Conservation (phyloP, 495 filamentous ascomycete genomes). For the Beverwykella pulmonaria region DNA sequence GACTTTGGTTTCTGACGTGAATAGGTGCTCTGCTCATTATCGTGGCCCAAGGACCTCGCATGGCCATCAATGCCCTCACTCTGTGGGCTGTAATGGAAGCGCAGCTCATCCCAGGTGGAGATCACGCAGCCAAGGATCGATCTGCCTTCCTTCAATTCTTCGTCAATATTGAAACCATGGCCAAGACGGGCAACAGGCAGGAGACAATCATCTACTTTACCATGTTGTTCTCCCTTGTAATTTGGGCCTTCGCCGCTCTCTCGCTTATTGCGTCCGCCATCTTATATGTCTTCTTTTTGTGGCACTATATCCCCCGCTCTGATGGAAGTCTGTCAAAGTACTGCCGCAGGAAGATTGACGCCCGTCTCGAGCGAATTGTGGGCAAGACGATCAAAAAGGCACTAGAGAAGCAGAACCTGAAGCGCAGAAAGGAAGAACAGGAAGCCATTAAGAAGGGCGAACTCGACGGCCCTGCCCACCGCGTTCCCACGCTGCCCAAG, state of each 20-base stretch:
- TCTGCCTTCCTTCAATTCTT: slow-evolving; percentile 46
- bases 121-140: slow-evolving; percentile 56
- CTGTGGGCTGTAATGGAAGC: slow-evolving; percentile 76
- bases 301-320: slow-evolving; percentile 77
- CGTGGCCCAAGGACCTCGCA: slow-evolving; percentile 87
- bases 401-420: slow-evolving; percentile 70
- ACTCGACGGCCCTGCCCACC: slow-evolving; percentile 52
- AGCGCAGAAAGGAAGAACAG: slow-evolving; percentile 58
- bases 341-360: slow-evolving; percentile 87
- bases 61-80: slow-evolving; percentile 84
- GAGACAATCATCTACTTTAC: slow-evolving; percentile 80
- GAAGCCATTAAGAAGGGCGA: slow-evolving; percentile 58
- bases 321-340: slow-evolving; percentile 82
- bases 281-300: slow-evolving; percentile 85
- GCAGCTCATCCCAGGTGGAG: slow-evolving; percentile 64
- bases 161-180: slow-evolving; percentile 71
- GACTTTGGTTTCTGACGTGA: slow-evolving; percentile 2
- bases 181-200: slow-evolving; percentile 60
- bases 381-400: slow-evolving; percentile 81
- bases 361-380: slow-evolving; percentile 77
- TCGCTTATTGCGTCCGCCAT: slow-evolving; percentile 71
- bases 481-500: slow-evolving; percentile 70
- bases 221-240: slow-evolving; percentile 88
- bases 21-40: slow-evolving; percentile 84
- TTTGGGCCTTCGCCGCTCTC: slow-evolving; percentile 83